Percentiles rank a stretch among this genome's conserved stretches.
These are phyloP conservation scores for Pistacia atlantica DNA, from an alignment of 345 rosid species.

Conservation along the genomic window DNA sequence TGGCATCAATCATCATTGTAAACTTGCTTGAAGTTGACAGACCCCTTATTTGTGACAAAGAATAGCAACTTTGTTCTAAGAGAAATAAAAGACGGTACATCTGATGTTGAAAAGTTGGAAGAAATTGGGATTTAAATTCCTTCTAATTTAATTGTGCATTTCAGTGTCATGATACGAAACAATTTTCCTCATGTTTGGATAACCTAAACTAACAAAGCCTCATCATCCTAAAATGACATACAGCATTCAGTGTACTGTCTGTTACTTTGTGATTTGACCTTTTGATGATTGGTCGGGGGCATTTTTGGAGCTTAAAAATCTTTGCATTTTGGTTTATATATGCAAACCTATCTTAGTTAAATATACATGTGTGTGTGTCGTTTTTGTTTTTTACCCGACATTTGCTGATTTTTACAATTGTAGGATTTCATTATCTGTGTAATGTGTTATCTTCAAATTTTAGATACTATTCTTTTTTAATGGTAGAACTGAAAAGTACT, in stretches of 20 bases:
- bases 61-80: not conserved
- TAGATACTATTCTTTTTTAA: not conserved
- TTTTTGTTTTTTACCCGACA: too few relatives aligned
- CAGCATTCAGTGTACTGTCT: too few relatives aligned
- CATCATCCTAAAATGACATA: constrained; percentile 8
- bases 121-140: not conserved
- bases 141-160: constrained; percentile 10
- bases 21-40: not conserved
- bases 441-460: not conserved
- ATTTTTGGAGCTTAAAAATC: not conserved
- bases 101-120: not conserved
- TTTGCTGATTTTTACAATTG: not conserved
- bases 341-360: not conserved
- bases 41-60: not conserved
- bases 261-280: too few relatives aligned
- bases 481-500: not conserved
- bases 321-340: not conserved
- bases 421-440: not conserved
- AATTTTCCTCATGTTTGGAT: not conserved
- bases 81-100: not conserved
- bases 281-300: not conserved
- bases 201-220: too few relatives aligned
- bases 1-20: not conserved
- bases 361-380: not conserved
- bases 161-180: not conserved